Conservation (phyloP, 225 moss, liverwort and hornwort genomes). For the Sphagnum contortum region DNA sequence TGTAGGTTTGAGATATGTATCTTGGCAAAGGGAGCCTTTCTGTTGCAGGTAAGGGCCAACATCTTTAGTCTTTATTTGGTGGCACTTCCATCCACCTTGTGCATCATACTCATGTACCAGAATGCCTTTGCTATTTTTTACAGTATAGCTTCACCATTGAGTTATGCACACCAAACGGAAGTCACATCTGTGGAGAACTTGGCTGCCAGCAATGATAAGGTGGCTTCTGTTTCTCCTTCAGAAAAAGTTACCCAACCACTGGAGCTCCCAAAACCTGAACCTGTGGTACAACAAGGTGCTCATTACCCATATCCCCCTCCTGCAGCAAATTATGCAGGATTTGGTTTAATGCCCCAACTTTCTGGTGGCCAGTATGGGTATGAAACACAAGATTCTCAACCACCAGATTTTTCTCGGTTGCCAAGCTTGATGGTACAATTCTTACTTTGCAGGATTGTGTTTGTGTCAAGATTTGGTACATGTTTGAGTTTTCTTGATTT, state of each 20-base stretch:
- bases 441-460: too few relatives aligned
- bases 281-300: conserved; percentile 57
- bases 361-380: conserved; percentile 70
- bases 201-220: conserved; percentile 37
- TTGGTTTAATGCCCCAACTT: conserved; percentile 83
- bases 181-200: conserved; percentile 35
- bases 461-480: too few relatives aligned
- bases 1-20: too few relatives aligned
- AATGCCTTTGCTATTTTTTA: background rate
- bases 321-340: conserved; percentile 70
- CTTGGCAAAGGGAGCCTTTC: background rate
- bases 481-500: too few relatives aligned
- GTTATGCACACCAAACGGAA: conserved; percentile 48
- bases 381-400: conserved; percentile 58
- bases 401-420: conserved; percentile 62
- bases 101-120: background rate
- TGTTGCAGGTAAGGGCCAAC: too few relatives aligned
- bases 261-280: conserved; percentile 63
- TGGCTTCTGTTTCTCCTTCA: conserved; percentile 28
- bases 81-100: background rate
- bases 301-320: conserved; percentile 61
- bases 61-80: background rate
- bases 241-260: conserved; percentile 21
- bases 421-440: conserved; percentile 71
- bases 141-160: conserved; percentile 26